phyloP scores from a whole-genome alignment of 108 stramenopile genomes.

The Skeletonema tropicum region DNA sequence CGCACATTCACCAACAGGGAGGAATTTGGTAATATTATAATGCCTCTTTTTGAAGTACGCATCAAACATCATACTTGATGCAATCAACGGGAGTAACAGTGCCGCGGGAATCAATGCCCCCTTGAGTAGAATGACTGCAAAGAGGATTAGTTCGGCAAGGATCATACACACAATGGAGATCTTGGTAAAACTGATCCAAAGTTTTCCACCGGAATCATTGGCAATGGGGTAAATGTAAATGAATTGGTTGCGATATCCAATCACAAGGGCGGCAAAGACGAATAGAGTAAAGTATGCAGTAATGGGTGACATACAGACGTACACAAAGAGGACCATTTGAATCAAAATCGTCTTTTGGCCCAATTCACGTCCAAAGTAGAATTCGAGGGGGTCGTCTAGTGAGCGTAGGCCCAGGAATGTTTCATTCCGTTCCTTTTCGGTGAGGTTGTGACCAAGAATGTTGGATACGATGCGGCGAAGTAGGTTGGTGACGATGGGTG shows the following conservation, averaged over 20 bases:
- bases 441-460: slow-evolving; percentile 57
- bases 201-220: slow-evolving; percentile 71
- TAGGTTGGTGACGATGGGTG: slow-evolving; percentile 42
- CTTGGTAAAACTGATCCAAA: slow-evolving; percentile 59
- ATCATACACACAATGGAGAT: slow-evolving; percentile 57
- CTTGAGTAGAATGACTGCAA: slow-evolving; percentile 58
- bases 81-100: slow-evolving; percentile 56
- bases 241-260: slow-evolving; percentile 67
- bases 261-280: slow-evolving; percentile 59
- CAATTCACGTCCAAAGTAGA: slow-evolving; percentile 43
- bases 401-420: slow-evolving; percentile 56
- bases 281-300: slow-evolving; percentile 52
- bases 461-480: slow-evolving; percentile 37
- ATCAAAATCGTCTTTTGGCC: slow-evolving; percentile 50
- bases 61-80: slow-evolving; percentile 56
- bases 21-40: slow-evolving; percentile 51
- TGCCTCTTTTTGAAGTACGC: slow-evolving; percentile 66
- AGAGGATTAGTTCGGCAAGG: slow-evolving; percentile 58
- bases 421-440: slow-evolving; percentile 65
- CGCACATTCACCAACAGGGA: slow-evolving; percentile 48
- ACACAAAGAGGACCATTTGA: slow-evolving; percentile 70
- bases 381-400: slow-evolving; percentile 57
- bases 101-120: slow-evolving; percentile 35
- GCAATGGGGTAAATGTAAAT: slow-evolving; percentile 68
- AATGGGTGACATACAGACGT: slow-evolving; percentile 65